Evolutionary conservation across 2,329 filamentous ascomycete species (phyloP), one percentile per base, ranked within the genome.

Genomic region (Calonectria hongkongensis): DNA sequence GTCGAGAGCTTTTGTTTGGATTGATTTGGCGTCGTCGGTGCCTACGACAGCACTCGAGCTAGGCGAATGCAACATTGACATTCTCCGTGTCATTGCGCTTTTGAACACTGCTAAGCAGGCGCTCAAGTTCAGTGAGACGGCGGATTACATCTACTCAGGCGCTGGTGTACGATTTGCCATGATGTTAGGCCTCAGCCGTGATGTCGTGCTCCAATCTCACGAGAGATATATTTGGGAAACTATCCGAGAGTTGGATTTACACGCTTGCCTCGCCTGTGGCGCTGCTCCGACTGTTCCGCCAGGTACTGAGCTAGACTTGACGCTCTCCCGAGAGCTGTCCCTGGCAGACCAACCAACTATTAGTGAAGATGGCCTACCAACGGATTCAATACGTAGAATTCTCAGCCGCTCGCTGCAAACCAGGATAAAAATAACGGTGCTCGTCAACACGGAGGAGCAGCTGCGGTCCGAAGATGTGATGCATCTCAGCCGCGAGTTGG

Each of bases 141-240:
- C 51, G 3, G 51, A 58, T 39, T 58, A 58, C 51, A 58, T 58
- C 18, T 58, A 39, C 51, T 58, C 51, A 21, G 51, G 51, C 30
- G 51, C 51, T 9, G 51, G 51, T 4, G 51, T 58, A 16, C 51
- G 51, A 30, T 58, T 58, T 39, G 51, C 51, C 51, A 30, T 58
- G 30, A 58, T 58, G 51, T 4, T 58, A n/a, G 51, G 51, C 5
- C 51, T 58, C n/a, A 58, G 36, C 30, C 51, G 51, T 10, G 51
- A 7, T 30, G n/a, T 2, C 15, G 9, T 58, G 2, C 51, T 58
- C 15, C 30, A 39, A 3, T 30, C 30, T 10, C 9, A 39, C 9
- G n/a, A 58, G 30, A 39, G 18, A 18, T 30, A 33, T n/a, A 58
- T 58, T 25, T 58, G 51, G 51, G 51, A 58, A 25, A 39, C 51